Evolutionary conservation across 345 rosid genomes (phyloP), one percentile per base, ranked within the genome.

Genomic region (Barbarea vulgaris): DNA sequence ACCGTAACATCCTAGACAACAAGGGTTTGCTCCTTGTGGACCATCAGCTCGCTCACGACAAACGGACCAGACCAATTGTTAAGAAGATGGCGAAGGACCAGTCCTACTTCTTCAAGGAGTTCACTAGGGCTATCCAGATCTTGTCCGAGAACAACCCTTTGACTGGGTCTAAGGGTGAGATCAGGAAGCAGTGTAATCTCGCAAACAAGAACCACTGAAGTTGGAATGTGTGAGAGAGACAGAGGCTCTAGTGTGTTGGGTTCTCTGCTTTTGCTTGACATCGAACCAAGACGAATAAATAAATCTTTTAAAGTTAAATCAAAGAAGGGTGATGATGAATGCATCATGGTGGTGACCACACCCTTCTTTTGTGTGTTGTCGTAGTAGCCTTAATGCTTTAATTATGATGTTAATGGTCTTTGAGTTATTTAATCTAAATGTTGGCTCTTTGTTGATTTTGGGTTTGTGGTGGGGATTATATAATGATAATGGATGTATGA

Each of bases 71-170:
- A 77, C 97, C 97, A 46, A 83, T 79, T 73, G 97, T 94, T 47
- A 94, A 90, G 84, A 94, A 94, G 77, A 90, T 91, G 97, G 98
- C 98, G 13, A 94, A 91, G 80, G 89, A 86, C 78, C 93, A 94
- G 66, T 87, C 82, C 65, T 94, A 91, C 83, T 94, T 90, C 91
- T 91, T 91, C 77, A 90, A 88, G 88, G 95, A 94, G 74, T 94
- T 94, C 66, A 69, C 96, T 11, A 94, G 86, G 76, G 98, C 98
- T 25, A 85, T 94, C 63, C 82, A 93, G 61, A 69, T 83, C 33
- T 88, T 94, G 44, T 89, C 98, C 4, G 97, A 94, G 86, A 94
- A 91, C 85, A 94, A 91, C 75, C 98, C 97, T 36, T 88, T 94
- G 64, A 91, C 98, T 4, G 97, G 96, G 3, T 72, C 81, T 24